These are phyloP conservation scores for Calonectria pauciramosa DNA, from an alignment of 2,329 filamentous ascomycete species.

Conservation along the genomic window DNA sequence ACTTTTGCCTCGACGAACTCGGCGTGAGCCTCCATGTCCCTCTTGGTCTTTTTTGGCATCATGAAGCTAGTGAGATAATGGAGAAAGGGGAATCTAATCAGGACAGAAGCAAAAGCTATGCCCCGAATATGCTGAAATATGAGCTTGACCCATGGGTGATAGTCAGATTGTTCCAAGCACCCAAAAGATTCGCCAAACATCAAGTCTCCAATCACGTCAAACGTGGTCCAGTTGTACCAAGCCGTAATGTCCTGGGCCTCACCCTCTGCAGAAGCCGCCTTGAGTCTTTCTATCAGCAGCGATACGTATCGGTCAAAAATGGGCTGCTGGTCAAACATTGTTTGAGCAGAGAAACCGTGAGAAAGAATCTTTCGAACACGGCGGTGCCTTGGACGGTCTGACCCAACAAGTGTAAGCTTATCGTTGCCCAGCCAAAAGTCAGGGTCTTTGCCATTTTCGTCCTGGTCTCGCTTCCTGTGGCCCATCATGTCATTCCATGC, in stretches of 20 bases:
- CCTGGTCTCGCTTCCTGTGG: conserved; percentile 2
- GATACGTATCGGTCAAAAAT: conserved; percentile 43
- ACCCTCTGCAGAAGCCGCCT: conserved; percentile 17
- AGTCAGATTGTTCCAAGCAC: conserved; percentile 34
- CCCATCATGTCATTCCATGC: conserved; percentile 34
- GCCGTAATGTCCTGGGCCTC: conserved; percentile 34
- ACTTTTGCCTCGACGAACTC: background rate
- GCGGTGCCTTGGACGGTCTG: conserved; percentile 10
- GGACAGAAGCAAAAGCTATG: background rate
- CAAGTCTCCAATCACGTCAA: conserved; percentile 45
- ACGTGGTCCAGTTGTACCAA: conserved; percentile 45
- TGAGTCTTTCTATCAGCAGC: conserved; percentile 35
- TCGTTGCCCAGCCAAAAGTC: conserved; percentile 17
- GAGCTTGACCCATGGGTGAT: conserved; percentile 39
- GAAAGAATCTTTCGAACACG: conserved; percentile 35
- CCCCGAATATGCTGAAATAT: conserved; percentile 33
- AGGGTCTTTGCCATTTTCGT: conserved; percentile 21
- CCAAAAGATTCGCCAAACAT: conserved; percentile 44
- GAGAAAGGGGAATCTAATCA: background rate
- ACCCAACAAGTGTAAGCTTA: background rate
- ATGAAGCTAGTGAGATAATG: background rate
- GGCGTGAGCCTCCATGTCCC: background rate
- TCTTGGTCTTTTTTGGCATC: background rate
- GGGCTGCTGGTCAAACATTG: conserved; percentile 47
- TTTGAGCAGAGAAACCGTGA: conserved; percentile 43